Conservation (phyloP, 805 yeast genomes). For the Ogataea pignaliae region DNA sequence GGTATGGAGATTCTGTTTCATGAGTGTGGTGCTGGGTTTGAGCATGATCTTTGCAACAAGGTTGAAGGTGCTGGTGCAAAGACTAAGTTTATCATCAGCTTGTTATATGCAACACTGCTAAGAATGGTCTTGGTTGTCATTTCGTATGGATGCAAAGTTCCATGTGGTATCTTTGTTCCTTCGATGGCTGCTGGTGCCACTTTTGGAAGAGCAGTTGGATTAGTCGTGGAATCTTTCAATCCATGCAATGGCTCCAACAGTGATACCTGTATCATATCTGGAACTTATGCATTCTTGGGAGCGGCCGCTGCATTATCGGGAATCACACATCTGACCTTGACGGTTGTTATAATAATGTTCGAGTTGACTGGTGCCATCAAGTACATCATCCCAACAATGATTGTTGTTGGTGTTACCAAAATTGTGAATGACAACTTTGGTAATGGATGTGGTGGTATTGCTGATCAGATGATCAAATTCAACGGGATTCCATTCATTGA, state of each 20-base stretch:
- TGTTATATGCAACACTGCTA: conserved; percentile 65
- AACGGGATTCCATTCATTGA: conserved; percentile 85
- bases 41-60: conserved; percentile 36
- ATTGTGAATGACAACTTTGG: conserved; percentile 75
- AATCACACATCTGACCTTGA: conserved; percentile 84
- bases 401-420: conserved; percentile 86
- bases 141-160: conserved; percentile 90
- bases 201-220: conserved; percentile 83
- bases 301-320: conserved; percentile 96
- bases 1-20: conserved; percentile 86
- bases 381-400: conserved; percentile 93
- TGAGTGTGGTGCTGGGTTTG: conserved; percentile 56
- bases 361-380: conserved; percentile 93
- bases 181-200: conserved; percentile 97
- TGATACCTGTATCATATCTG: conserved; percentile 72
- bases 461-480: conserved; percentile 88
- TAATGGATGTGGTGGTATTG: conserved; percentile 71
- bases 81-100: conserved; percentile 41
- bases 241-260: conserved; percentile 33
- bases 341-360: conserved; percentile 93
- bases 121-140: conserved; percentile 71
- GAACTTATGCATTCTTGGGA: conserved; percentile 92
- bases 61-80: conserved; percentile 19
- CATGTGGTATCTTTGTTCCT: conserved; percentile 97
- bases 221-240: conserved; percentile 50